Evolutionary conservation across 805 yeast genomes (phyloP).

Genomic region (Candida dendrica): DNA sequence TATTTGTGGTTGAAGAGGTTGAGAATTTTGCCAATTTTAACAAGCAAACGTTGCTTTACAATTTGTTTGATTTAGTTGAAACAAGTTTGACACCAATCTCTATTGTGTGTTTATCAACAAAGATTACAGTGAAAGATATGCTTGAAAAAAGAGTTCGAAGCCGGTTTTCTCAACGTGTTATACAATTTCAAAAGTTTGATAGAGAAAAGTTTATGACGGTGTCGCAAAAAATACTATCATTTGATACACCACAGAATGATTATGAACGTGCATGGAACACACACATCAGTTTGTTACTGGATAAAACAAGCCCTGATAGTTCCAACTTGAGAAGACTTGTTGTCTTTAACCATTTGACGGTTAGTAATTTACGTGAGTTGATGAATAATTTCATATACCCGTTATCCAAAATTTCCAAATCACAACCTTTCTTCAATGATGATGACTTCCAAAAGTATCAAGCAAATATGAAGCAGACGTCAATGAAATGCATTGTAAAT

Average conservation of each 20-base stretch:
- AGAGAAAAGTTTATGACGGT: slow-evolving; percentile 42
- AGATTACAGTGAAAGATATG: slow-evolving; percentile 68
- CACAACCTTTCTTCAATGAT: slow-evolving; percentile 20
- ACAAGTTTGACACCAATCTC: slow-evolving; percentile 63
- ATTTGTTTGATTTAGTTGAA: slow-evolving; percentile 82
- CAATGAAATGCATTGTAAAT: slow-evolving; percentile 18
- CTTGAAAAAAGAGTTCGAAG: slow-evolving; percentile 89
- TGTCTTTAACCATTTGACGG: slow-evolving; percentile 46
- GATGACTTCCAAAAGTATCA: slow-evolving; percentile 19
- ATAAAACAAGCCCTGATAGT: no score
- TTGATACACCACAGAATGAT: slow-evolving; percentile 21
- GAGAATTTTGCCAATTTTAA: slow-evolving; percentile 67
- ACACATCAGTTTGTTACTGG: slow-evolving; percentile 23
- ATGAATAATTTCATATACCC: slow-evolving; percentile 37
- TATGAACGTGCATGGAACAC: slow-evolving; percentile 37
- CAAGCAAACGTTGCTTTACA: slow-evolving; percentile 81
- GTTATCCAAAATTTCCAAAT: slow-evolving; percentile 25
- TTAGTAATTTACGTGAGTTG: slow-evolving; percentile 49
- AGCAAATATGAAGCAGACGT: slow-evolving; percentile 21
- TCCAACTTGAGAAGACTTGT: slow-evolving; percentile 30
- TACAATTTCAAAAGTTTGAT: slow-evolving; percentile 46
- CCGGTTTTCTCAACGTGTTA: slow-evolving; percentile 75
- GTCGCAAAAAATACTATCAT: slow-evolving; percentile 33
- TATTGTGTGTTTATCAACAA: slow-evolving; percentile 73
- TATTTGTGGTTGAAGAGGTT: slow-evolving; percentile 79